Base-by-base conservation (phyloP, 495 filamentous ascomycete species). In the Aspergillus cristatus region DNA sequence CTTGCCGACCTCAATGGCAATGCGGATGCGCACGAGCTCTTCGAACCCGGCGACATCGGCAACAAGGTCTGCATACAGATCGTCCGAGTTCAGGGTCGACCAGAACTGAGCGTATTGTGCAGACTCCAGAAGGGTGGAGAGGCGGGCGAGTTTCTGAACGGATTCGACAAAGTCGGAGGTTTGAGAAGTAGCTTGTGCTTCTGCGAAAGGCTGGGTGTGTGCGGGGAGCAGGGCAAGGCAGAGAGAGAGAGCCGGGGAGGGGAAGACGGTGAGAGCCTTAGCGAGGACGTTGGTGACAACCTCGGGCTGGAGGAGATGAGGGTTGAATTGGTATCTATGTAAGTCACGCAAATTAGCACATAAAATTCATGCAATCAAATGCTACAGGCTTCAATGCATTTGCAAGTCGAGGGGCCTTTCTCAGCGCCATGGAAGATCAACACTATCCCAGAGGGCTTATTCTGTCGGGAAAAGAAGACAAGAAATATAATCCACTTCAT, bases 241-340 rank as follows among this genome's bases (percentile, higher is more conserved):
- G 48, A 96, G 86, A 48, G 79, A 77, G 81, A 96, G 97, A 68
- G 95, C 89, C 14, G 91, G 84, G 8, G 85, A 83, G 47, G 93
- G 93, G 77, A 99, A 97, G 63, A 94, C 84, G 47, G 90, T 95
- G 53, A 99, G 79, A 41, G 88, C 77, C 76, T 97, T 97, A 67
- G 90, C 85, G 60, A 99, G 86, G 76, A 96, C 82, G 73, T 96
- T 96, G 72, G 93, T 96, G 57, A 87, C 86, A 51, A 84, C 86
- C 67, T 99, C 93, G 51, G 94, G 82, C 62, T 88, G 87, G 63
- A 87, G 79, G 49, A 95, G 88, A 75, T 96, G 88, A 14, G 91
- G 90, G 76, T 99, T 99, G 75, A 99, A 95, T 71, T 99, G 93
- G 78, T 97, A 99, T 42, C 93, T 98, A 51, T 39, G 33, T 46